Evolutionary conservation across 1,284 basidiomycete species (phyloP), one percentile per base, ranked within the genome.

Genomic region (Acaromyces ingoldii): DNA sequence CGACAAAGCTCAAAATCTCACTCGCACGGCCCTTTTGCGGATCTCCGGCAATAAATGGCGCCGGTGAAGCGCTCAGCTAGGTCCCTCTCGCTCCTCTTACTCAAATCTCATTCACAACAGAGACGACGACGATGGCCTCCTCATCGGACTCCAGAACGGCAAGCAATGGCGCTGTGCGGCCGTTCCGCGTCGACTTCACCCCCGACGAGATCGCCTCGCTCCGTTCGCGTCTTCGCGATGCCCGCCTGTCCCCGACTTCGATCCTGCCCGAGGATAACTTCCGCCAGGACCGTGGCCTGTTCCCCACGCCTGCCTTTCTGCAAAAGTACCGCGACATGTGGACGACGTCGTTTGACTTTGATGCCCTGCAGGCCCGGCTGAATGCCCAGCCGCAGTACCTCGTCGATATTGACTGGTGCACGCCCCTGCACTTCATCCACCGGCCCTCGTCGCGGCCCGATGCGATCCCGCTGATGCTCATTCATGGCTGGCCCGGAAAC

Each of bases 401-500:
- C 9, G 64, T 63, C 7, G 49, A 54, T 24, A 64, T 66, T 34
- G 66, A 69, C 38, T 49, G 46, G 33, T 59, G 59, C 2, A 39
- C 60, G n/a, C 39, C 55, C 1, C 41, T 69, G 17, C 66, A 69
- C 48, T 69, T 62, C 28, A 57, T 62, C 50, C 55, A 60, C 17
- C 53, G 54, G 42, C 57, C 56, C 19, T 52, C 60, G 1, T 21
- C 49, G 1, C 2, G 47, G 1, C n/a, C 62, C 0, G 54, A 58
- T n/a, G 62, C 62, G 5, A 67, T 70, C 17, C 67, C 67, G 2
- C 45, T 70, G 22, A 54, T 70, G 52, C 41, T 51, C 29, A 50
- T 45, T 6, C 67, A 70, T 37, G 67, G 67, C n/a, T 70, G 64
- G 64, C 67, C 67, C 0, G 67, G 67, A 31, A 19, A 17, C 17